Percentiles rank a stretch among this genome's conserved stretches.
These are phyloP conservation scores for Voacanga thouarsii DNA, from an alignment of 257 asterid genomes.

Conservation along the genomic window DNA sequence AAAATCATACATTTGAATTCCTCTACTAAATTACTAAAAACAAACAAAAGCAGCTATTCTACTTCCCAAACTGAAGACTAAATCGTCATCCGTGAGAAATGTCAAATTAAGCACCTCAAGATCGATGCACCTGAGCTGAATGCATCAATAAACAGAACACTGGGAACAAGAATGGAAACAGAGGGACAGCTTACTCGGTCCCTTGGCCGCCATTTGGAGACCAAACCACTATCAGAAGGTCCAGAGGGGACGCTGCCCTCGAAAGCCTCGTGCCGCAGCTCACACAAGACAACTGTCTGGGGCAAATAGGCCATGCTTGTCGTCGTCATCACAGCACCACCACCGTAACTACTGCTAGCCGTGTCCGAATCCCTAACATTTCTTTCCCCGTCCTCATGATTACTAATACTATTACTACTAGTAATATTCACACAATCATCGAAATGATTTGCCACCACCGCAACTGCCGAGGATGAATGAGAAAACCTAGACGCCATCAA, in stretches of 20 bases:
- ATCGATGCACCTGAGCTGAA: not conserved
- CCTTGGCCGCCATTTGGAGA: conserved; percentile 92
- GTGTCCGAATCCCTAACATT: conserved; percentile 67
- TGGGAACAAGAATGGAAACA: not conserved
- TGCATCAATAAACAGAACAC: not conserved
- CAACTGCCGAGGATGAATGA: conserved; percentile 62
- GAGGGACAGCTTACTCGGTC: conserved; percentile 62
- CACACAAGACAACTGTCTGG: conserved; percentile 79
- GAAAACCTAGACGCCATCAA: conserved; percentile 92
- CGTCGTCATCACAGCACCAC: conserved; percentile 44
- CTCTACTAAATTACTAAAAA: not conserved
- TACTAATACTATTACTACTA: conserved; percentile 1
- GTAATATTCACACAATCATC: conserved; percentile 51
- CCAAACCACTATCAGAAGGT: conserved; percentile 83
- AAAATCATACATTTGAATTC: not conserved
- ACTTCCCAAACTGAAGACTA: not conserved
- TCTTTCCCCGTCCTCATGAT: conserved; percentile 42
- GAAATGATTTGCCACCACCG: conserved; percentile 63
- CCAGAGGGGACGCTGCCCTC: conserved; percentile 80
- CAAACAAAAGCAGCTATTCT: not conserved
- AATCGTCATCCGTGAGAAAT: not conserved
- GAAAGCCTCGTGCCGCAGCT: conserved; percentile 88
- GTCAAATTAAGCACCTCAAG: not conserved
- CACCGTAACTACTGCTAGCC: conserved; percentile 55
- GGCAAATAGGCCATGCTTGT: conserved; percentile 93